Percentiles rank a stretch among this genome's conserved stretches.
Evolutionary conservation across 1,284 basidiomycete genomes (phyloP).

Genomic region (Puccinia triticina): DNA sequence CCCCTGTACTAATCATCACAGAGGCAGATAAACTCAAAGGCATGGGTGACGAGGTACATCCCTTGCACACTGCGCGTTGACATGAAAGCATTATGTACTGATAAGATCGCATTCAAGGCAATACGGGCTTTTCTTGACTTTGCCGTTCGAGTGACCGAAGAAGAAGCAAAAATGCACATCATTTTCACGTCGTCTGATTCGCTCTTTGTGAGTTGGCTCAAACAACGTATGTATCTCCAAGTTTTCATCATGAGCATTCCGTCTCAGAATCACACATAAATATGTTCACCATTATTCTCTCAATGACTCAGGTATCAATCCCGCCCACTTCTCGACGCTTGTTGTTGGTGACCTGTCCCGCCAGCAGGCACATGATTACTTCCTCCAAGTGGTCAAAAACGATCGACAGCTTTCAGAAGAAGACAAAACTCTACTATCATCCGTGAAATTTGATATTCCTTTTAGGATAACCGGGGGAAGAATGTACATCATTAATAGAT

Average conservation of each 20-base stretch:
- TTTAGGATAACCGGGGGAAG: not conserved
- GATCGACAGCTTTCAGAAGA: not conserved
- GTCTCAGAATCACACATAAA: not conserved
- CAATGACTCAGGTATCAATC: not conserved
- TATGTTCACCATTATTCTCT: not conserved
- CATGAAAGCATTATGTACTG: not conserved
- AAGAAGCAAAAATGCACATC: constrained; percentile 15
- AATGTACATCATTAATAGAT: not conserved
- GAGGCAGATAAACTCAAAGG: not conserved
- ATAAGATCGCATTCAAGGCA: not conserved
- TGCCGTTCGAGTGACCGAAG: not conserved
- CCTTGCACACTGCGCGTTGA: not conserved
- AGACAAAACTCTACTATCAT: not conserved
- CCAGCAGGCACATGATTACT: not conserved
- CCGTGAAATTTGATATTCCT: not conserved
- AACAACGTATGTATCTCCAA: not conserved
- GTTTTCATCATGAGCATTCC: not conserved
- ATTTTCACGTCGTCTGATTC: constrained; percentile 9
- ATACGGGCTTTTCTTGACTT: not conserved
- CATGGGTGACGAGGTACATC: not conserved
- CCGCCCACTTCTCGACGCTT: not conserved
- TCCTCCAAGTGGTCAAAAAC: not conserved
- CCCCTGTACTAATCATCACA: not conserved
- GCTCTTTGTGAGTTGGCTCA: constrained; percentile 13
- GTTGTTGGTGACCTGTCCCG: constrained; percentile 11